A percentile compares a stretch with the other conserved stretches of the same genome.
phyloP scores from a whole-genome alignment of 176 grass and related monocot genomes.

The Bolboschoenus planiculmis region DNA sequence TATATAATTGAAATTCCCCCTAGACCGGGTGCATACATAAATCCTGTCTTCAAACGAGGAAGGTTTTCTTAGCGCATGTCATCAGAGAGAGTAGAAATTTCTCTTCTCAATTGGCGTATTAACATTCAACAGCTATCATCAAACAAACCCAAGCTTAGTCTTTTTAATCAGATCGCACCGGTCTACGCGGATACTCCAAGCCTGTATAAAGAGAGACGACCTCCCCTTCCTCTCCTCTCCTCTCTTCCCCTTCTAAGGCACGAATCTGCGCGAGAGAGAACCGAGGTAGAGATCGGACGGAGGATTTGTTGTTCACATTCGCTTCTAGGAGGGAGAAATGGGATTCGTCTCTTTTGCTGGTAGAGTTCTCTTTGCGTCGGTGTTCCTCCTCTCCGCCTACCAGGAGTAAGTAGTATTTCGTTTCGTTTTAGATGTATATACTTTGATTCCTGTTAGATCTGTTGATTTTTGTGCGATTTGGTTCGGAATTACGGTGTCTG shows the following conservation, averaged over 20 bases:
- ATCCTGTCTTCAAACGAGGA: neutral
- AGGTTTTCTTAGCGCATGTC: neutral
- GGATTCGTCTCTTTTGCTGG: constrained; percentile 77
- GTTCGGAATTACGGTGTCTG: neutral
- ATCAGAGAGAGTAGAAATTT: neutral
- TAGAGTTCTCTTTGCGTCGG: constrained; percentile 70
- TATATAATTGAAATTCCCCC: no score
- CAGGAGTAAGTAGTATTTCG: constrained; percentile 53
- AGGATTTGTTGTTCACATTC: neutral
- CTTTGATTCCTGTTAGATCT: constrained; percentile 32
- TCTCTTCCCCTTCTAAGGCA: neutral
- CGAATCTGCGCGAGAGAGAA: neutral
- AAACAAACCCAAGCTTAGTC: neutral
- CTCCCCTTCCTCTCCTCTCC: neutral
- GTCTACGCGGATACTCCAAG: neutral
- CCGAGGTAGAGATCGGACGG: neutral
- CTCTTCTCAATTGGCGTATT: neutral
- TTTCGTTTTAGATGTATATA: neutral
- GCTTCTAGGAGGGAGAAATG: constrained; percentile 31
- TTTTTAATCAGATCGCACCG: neutral
- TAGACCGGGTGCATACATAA: neutral
- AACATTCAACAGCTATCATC: no score
- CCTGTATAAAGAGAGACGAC: neutral
- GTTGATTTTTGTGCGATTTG: neutral
- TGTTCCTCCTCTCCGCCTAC: constrained; percentile 85